Conservation (phyloP, 1,284 basidiomycete species). For the Marasmius sp. region DNA sequence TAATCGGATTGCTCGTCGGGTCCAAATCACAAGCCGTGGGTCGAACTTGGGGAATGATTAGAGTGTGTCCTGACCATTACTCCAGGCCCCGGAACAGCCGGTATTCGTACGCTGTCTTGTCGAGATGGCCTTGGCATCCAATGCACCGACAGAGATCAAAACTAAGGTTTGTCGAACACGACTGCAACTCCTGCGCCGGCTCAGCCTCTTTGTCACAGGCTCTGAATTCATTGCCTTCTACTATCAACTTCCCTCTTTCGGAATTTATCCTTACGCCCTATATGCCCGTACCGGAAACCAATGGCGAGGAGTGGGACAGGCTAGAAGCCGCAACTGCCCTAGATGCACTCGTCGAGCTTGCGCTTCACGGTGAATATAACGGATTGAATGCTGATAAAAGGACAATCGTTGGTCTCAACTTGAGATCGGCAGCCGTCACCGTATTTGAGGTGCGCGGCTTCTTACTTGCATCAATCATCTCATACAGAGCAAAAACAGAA, state of each 20-base stretch:
- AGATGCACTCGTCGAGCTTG: constrained; percentile 72
- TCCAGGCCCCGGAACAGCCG: constrained; percentile 56
- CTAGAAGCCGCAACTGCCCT: constrained; percentile 73
- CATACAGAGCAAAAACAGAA: constrained; percentile 44
- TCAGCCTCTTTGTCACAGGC: constrained; percentile 40
- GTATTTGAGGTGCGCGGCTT: constrained; percentile 66
- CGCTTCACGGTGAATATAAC: constrained; percentile 79
- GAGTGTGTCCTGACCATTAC: not conserved
- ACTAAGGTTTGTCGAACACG: constrained; percentile 56
- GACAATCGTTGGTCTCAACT: constrained; percentile 59
- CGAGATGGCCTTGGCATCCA: constrained; percentile 88
- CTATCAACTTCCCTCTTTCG: constrained; percentile 59
- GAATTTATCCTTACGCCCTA: constrained; percentile 71
- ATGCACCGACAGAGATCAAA: constrained; percentile 87
- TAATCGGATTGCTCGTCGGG: constrained; percentile 75
- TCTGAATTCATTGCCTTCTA: constrained; percentile 64
- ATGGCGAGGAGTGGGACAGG: constrained; percentile 87
- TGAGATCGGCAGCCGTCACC: constrained; percentile 62
- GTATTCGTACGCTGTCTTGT: constrained; percentile 82
- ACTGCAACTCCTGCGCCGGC: not conserved
- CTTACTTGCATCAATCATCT: not conserved
- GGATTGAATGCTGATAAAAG: constrained; percentile 57
- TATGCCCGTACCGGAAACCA: constrained; percentile 79
- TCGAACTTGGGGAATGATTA: constrained; percentile 8
- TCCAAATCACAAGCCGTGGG: constrained; percentile 72